These are phyloP conservation scores for Pseudodiploospora longispora DNA, from an alignment of 2,329 filamentous ascomycete genomes.

Conservation along the genomic window DNA sequence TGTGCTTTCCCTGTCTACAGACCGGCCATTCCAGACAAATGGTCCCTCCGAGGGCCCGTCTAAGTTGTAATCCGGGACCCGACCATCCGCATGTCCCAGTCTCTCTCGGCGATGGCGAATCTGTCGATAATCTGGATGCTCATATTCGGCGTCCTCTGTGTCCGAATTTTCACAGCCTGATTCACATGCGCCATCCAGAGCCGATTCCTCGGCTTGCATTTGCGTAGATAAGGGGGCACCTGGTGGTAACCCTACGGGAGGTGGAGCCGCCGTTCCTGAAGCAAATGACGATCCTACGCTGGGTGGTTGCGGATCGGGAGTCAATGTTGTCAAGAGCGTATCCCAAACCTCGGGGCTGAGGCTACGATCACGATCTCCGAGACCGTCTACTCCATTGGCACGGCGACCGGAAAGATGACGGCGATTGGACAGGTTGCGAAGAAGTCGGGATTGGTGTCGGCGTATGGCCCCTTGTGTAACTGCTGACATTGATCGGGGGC, in stretches of 20 bases:
- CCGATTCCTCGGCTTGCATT: constrained; percentile 26
- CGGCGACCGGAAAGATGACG: neutral
- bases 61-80: constrained; percentile 12
- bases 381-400: constrained; percentile 49
- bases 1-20: neutral
- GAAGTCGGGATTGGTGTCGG: constrained; percentile 2
- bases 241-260: constrained; percentile 32
- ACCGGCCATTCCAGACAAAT: neutral
- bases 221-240: constrained; percentile 25
- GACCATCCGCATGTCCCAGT: neutral
- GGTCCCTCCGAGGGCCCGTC: constrained; percentile 10
- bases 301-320: constrained; percentile 72
- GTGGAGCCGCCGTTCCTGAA: constrained; percentile 41
- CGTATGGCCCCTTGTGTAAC: neutral
- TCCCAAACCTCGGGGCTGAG: constrained; percentile 77
- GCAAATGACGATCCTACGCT: constrained; percentile 78
- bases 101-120: neutral
- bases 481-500: neutral
- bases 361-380: constrained; percentile 79
- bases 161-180: constrained; percentile 49
- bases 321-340: constrained; percentile 69
- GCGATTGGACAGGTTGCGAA: neutral
- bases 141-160: constrained; percentile 42
- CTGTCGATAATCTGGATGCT: constrained; percentile 15
- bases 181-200: constrained; percentile 38